phyloP scores from a whole-genome alignment of 495 filamentous ascomycete genomes.

The Penicillium herquei region DNA sequence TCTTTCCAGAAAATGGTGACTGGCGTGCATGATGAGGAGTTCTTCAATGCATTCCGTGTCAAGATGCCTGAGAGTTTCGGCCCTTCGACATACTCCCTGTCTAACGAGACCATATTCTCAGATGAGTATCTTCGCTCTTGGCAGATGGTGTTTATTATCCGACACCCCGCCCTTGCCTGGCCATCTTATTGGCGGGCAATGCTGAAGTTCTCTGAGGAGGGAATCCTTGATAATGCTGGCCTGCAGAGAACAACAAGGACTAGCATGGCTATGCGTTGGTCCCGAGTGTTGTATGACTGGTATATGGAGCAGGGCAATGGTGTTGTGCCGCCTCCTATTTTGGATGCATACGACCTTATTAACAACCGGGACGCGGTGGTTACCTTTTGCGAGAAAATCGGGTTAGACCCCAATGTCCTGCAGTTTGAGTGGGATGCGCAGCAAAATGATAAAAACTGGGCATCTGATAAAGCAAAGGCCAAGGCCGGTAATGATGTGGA shows the following conservation, averaged over 20 bases:
- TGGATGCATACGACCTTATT: conserved; percentile 49
- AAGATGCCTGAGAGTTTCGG: neutral
- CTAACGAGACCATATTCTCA: conserved; percentile 39
- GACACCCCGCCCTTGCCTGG: conserved; percentile 41
- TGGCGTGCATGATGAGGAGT: conserved; percentile 17
- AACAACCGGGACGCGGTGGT: conserved; percentile 28
- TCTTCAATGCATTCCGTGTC: neutral
- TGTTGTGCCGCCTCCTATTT: conserved; percentile 11
- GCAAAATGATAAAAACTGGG: neutral
- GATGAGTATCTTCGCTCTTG: conserved; percentile 38
- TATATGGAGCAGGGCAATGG: conserved; percentile 18
- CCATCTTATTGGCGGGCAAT: conserved; percentile 36
- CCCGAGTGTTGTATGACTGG: conserved; percentile 35
- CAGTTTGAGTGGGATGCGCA: neutral
- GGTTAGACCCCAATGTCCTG: conserved; percentile 32
- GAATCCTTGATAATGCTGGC: conserved; percentile 2
- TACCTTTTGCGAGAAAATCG: conserved; percentile 29
- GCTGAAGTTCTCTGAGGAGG: conserved; percentile 16
- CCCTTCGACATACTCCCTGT: neutral
- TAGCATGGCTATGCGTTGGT: conserved; percentile 26
- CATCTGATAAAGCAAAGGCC: neutral
- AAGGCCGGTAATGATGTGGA: neutral
- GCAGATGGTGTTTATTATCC: conserved; percentile 41
- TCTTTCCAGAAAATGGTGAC: conserved; percentile 11
- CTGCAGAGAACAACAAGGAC: conserved; percentile 4